Evolutionary conservation across 345 rosid genomes (phyloP).

Genomic region (Reutealis trisperma): DNA sequence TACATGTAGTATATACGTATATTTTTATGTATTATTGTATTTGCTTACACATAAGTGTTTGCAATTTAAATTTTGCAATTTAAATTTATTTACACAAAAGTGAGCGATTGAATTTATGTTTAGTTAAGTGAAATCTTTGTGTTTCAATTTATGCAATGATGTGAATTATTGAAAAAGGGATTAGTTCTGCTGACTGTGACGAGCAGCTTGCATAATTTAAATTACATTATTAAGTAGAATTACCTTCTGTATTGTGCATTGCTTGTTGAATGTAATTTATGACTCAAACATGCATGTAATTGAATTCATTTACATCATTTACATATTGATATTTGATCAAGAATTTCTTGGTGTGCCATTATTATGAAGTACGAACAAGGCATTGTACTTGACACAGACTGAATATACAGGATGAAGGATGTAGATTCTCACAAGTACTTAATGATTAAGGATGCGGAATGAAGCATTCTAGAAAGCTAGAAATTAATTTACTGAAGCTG

Average conservation of each 20-base stretch:
- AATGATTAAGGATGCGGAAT: background rate
- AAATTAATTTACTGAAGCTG: background rate
- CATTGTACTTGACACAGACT: background rate
- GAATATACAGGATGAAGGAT: background rate
- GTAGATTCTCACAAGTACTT: background rate
- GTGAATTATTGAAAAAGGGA: background rate
- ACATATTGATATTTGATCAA: background rate
- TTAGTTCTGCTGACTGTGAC: background rate
- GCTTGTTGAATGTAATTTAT: too few species aligned
- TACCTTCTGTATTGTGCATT: background rate
- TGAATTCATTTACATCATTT: too few species aligned
- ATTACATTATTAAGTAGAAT: background rate
- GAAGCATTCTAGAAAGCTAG: background rate
- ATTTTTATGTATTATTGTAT: background rate
- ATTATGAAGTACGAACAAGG: background rate
- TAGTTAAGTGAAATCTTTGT: background rate
- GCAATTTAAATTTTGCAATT: background rate
- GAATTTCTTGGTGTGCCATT: background rate
- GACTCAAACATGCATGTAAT: background rate
- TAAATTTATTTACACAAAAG: background rate
- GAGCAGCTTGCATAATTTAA: background rate
- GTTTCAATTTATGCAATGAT: background rate
- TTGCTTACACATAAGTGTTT: background rate
- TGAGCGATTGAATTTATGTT: constrained; percentile 4
- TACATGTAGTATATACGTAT: background rate